phyloP scores from a whole-genome alignment of 768 basidiomycete species.

The Mrakia blollopis region DNA sequence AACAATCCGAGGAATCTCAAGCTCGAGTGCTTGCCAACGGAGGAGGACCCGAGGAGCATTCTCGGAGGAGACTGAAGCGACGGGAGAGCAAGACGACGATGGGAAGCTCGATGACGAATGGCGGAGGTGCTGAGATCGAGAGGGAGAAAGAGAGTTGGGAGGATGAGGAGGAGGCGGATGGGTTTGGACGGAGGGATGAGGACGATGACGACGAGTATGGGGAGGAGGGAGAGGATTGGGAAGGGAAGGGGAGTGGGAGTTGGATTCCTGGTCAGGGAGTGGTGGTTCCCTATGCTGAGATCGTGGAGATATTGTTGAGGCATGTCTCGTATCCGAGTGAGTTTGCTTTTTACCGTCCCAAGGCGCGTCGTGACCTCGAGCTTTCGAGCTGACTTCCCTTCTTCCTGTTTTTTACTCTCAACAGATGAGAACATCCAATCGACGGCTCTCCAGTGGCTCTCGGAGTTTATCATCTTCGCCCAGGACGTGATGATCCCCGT shows the following conservation, averaged over 20 bases:
- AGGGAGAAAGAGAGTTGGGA: constrained; percentile 22
- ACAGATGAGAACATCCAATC: constrained; percentile 92
- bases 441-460: constrained; percentile 87
- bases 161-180: constrained; percentile 26
- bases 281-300: constrained; percentile 79
- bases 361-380: neutral
- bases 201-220: constrained; percentile 39
- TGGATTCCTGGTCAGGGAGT: constrained; percentile 96
- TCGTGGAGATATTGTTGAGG: constrained; percentile 85
- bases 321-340: constrained; percentile 73
- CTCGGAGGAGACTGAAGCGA: constrained; percentile 40
- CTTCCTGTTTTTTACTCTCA: neutral
- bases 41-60: neutral
- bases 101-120: constrained; percentile 15
- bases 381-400: constrained; percentile 2
- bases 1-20: constrained; percentile 49
- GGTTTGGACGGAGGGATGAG: constrained; percentile 25
- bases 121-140: neutral
- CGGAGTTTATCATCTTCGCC: constrained; percentile 79
- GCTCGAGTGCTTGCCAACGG: constrained; percentile 25
- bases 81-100: constrained; percentile 39
- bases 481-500: constrained; percentile 91
- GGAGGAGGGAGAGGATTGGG: constrained; percentile 44
- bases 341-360: constrained; percentile 44
- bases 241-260: constrained; percentile 39